Base-by-base conservation (phyloP, 371 early-diverging fungal species). In the Quaeritorhiza haematococci region DNA sequence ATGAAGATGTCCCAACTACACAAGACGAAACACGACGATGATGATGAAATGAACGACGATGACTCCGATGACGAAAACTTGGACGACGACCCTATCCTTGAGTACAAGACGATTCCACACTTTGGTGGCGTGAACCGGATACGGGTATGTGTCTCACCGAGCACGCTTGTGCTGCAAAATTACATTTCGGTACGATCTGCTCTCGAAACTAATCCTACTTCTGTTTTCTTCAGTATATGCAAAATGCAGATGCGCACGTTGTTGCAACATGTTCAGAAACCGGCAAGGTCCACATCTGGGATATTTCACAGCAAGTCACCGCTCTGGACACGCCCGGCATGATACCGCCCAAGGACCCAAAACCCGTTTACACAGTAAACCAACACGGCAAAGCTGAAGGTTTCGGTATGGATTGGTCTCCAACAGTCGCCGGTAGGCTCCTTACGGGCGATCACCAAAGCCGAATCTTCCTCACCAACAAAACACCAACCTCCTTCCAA, bases 361-460 rank as follows among this genome's bases (percentile, higher is more conserved):
- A 80, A 61, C 94, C 95, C 0, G 58, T 91, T 33, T 82, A 82
- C 64, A 89, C 89, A 0, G 74, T 95, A 23, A 82, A 85, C 26
- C 78, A 84, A 32, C 94, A 94, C 60, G 84, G 86, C 45, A 69
- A 79, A 21, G 74, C 69, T 34, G 98, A 97, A 74, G 98, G 98
- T 24, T 97, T 86, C 64, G 94, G 93, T 10, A 80, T 97, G 84
- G 96, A 94, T 70, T 97, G 96, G 96, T 89, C 88, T 8, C 58
- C 71, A 44, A 64, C 75, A 29, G 82, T 76, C 30, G 70, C 83
- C 50, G 89, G 90, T 54, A 83, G 85, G 58, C 75, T 97, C 35
- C 74, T 97, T 53, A 86, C 95, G 1, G 98, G 98, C 56, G 98
- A 96, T 68, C 77, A 79, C 59, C 74, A 76, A 34, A 76, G 83